phyloP scores from a whole-genome alignment of 2,329 filamentous ascomycete species.

The Thielaviopsis musarum region DNA sequence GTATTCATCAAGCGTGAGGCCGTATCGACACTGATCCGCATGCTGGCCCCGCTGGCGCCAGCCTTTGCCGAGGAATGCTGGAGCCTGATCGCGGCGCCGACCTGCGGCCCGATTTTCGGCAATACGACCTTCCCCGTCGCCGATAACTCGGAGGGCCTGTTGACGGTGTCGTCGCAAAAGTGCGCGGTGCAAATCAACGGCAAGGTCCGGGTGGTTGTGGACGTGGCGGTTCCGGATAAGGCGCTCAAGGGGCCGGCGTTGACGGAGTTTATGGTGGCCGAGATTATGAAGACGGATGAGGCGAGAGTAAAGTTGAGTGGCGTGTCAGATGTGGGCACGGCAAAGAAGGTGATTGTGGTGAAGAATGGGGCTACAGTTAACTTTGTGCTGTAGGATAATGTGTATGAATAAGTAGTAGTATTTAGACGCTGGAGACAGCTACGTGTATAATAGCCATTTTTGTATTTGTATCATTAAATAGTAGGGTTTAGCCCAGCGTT shows the following conservation, averaged over 20 bases:
- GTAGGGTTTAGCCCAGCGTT: too few species aligned
- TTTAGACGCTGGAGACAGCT: background rate
- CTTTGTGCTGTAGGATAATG: conserved; percentile 39
- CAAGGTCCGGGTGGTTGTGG: conserved; percentile 52
- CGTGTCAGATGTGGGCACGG: conserved; percentile 28
- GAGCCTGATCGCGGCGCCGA: conserved; percentile 35
- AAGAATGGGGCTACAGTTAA: conserved; percentile 54
- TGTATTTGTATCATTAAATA: background rate
- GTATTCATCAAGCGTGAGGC: conserved; percentile 31
- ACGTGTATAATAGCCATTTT: background rate
- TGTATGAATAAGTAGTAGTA: background rate
- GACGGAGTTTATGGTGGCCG: conserved; percentile 41
- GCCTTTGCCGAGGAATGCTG: conserved; percentile 72
- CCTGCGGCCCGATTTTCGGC: conserved; percentile 23
- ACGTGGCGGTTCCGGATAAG: conserved; percentile 36
- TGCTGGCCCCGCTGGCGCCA: conserved; percentile 66
- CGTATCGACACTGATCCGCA: conserved; percentile 41
- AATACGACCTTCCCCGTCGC: conserved; percentile 39
- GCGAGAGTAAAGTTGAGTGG: conserved; percentile 36
- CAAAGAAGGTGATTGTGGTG: conserved; percentile 51
- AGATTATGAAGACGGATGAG: conserved; percentile 43
- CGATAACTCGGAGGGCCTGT: conserved; percentile 26
- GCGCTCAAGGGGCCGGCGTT: conserved; percentile 22
- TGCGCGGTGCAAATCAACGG: conserved; percentile 68
- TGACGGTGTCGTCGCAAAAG: conserved; percentile 25